Base-by-base conservation (phyloP, 805 yeast genomes). In the Candida dendrica region DNA sequence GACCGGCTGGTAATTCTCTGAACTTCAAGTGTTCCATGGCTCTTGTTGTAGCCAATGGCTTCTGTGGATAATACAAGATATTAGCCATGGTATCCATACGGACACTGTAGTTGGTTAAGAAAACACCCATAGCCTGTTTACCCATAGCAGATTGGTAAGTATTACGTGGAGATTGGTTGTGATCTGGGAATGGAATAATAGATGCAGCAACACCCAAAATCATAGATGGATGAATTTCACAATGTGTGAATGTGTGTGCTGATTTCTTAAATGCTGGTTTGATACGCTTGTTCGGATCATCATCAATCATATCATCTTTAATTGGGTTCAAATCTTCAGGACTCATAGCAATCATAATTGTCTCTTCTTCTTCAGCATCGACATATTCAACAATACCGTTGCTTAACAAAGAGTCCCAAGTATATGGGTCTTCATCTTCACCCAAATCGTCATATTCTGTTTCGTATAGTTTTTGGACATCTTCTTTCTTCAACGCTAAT, bases 51-150 rank as follows among this genome's bases (percentile, higher is more conserved):
- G 98, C 98, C 61, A 93, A 71, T 14, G 98, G 98, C 64, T 93
- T 93, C 63, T 93, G 98, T 34, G 98, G 98, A 60, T 93, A 93
- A 61, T 93, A 93, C 52, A 93, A 73, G 55, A 93, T 91, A 60
- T 93, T 93, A 9, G 98, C 97, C 98, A 93, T 93, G 1, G 98
- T 93, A 66, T 93, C 98, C 98, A 93, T 93, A 69, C 98, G 86
- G 41, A 91, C 96, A 45, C 83, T 77, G 64, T 91, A 93, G 60
- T 93, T 93, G 4, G 98, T 93, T 56, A 91, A 74, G 65, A 86
- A 91, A 9, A 93, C 98, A 61, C 98, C 98, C 98, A 93, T 93
- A 44, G 98, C 98, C 70, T 93, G 98, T 67, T 93, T 93, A 79
- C 98, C 98, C 98, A 93, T 93, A 49, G 98, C 98, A 62, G 96